phyloP scores from a whole-genome alignment of 169 alveolate species.

The Eimeria zaria region DNA sequence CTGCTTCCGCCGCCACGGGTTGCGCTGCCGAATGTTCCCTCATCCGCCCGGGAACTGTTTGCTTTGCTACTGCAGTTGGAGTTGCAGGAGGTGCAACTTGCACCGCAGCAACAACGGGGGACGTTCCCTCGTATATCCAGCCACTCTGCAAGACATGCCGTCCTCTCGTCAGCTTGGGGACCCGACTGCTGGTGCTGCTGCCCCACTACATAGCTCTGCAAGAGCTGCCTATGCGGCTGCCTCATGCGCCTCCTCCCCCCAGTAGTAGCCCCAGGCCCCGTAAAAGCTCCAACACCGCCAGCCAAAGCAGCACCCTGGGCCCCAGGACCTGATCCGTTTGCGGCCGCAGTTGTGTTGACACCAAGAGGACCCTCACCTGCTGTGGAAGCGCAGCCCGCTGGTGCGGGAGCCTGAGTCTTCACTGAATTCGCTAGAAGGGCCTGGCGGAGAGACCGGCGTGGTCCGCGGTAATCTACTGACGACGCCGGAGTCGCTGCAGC shows the following conservation, averaged over 20 bases:
- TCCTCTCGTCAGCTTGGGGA: constrained; percentile 49
- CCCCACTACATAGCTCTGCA: constrained; percentile 72
- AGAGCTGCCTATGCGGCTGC: constrained; percentile 69
- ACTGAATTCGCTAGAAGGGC: constrained; percentile 70
- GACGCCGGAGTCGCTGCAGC: constrained; percentile 19
- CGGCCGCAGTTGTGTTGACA: neutral
- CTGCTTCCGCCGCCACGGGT: constrained; percentile 20
- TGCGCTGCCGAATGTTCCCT: neutral
- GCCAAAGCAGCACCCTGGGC: neutral
- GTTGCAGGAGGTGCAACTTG: constrained; percentile 49
- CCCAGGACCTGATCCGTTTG: neutral
- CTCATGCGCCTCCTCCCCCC: constrained; percentile 77
- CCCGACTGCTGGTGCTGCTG: constrained; percentile 70
- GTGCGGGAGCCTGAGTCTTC: constrained; percentile 46
- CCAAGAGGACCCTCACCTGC: constrained; percentile 16
- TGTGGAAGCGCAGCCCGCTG: constrained; percentile 9
- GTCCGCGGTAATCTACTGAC: constrained; percentile 44
- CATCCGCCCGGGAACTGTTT: neutral
- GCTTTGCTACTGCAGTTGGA: constrained; percentile 20
- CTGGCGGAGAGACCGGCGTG: constrained; percentile 74
- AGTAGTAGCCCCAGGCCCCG: neutral
- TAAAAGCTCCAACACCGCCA: neutral
- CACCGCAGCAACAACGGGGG: constrained; percentile 70
- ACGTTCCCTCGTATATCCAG: constrained; percentile 22
- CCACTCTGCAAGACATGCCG: constrained; percentile 67